Evolutionary conservation across 305 asterid species (phyloP).

Genomic region (Fraxinus ornus): DNA sequence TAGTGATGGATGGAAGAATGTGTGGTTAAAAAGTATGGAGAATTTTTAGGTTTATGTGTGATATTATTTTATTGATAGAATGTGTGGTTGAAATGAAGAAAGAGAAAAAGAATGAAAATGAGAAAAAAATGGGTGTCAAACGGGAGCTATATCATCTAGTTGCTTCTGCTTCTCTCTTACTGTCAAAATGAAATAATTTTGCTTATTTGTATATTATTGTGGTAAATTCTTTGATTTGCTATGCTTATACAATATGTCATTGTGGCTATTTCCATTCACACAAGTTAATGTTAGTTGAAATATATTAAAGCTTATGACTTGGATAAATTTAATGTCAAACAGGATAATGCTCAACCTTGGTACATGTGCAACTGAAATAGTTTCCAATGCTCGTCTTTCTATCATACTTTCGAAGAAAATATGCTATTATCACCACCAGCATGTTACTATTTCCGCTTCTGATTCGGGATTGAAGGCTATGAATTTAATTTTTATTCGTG

Average conservation of each 20-base stretch:
- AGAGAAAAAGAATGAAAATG: no score
- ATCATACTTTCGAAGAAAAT: background rate
- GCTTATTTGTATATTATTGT: background rate
- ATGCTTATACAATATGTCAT: background rate
- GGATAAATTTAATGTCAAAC: background rate
- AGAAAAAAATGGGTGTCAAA: no score
- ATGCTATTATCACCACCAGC: background rate
- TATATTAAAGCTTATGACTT: background rate
- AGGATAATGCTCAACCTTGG: background rate
- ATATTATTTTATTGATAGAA: no score
- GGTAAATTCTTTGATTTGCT: background rate
- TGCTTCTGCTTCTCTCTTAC: background rate
- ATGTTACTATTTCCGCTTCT: background rate
- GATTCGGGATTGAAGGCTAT: background rate
- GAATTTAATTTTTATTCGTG: constrained; percentile 80
- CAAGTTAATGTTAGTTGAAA: background rate
- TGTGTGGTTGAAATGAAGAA: no score
- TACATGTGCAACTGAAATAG: background rate
- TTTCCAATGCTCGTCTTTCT: background rate
- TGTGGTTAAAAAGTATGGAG: no score
- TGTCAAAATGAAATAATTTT: background rate
- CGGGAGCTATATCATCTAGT: background rate
- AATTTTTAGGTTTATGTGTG: no score
- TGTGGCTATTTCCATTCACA: background rate
- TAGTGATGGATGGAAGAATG: no score